Evolutionary conservation across 768 basidiomycete species (phyloP).

Genomic region (Suillus luteus): DNA sequence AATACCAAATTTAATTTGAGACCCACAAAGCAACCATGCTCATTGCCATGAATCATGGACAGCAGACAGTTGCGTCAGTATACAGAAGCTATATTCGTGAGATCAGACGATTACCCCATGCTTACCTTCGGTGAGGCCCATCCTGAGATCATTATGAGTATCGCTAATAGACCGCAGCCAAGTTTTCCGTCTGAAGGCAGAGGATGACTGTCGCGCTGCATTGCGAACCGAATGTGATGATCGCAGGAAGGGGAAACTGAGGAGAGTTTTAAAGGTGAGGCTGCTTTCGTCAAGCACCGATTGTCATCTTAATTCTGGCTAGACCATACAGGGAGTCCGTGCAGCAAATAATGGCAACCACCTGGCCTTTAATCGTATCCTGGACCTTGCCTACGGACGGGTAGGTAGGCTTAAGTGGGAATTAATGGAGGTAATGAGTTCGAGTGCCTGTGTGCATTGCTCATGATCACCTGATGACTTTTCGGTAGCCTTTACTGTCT

Average conservation of each 20-base stretch:
- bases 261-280: constrained; percentile 54
- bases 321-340: constrained; percentile 58
- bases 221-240: constrained; percentile 33
- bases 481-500: constrained; percentile 53
- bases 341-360: constrained; percentile 53
- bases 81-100: constrained; percentile 46
- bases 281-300: constrained; percentile 7
- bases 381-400: constrained; percentile 76
- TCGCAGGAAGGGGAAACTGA: constrained; percentile 44
- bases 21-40: neutral
- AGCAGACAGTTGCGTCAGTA: constrained; percentile 28
- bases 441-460: constrained; percentile 5
- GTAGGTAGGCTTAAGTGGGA: constrained; percentile 72
- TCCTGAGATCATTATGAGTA: neutral
- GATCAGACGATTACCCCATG: constrained; percentile 44
- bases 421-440: constrained; percentile 55
- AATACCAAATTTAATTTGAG: neutral
- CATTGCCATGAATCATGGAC: constrained; percentile 8
- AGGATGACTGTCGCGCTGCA: constrained; percentile 58
- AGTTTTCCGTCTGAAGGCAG: constrained; percentile 63
- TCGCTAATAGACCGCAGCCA: constrained; percentile 41
- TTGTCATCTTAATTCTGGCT: constrained; percentile 10
- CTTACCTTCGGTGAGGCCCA: constrained; percentile 45
- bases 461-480: constrained; percentile 14
- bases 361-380: constrained; percentile 54